Percentiles rank a stretch among this genome's conserved stretches.
phyloP scores from a whole-genome alignment of 345 rosid species.

The Laguncularia racemosa region DNA sequence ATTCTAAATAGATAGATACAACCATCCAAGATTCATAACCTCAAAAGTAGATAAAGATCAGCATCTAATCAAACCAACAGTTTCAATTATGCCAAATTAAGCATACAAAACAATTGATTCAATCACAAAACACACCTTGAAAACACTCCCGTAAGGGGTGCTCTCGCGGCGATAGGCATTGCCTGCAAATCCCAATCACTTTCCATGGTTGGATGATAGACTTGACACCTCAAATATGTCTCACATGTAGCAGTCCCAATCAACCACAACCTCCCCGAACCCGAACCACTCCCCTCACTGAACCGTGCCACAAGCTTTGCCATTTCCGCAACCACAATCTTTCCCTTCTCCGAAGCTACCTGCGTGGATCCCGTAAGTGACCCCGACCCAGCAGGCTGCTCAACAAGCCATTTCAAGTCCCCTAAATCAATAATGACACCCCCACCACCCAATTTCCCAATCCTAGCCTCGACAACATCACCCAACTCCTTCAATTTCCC shows the following conservation, averaged over 20 bases:
- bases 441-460: conserved; percentile 32
- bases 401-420: conserved; percentile 90
- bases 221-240: conserved; percentile 87
- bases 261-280: conserved; percentile 49
- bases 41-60: conserved; percentile 9
- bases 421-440: conserved; percentile 82
- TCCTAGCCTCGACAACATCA: conserved; percentile 38
- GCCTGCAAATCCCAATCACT: conserved; percentile 95
- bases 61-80: conserved; percentile 9
- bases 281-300: conserved; percentile 18
- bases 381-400: conserved; percentile 28
- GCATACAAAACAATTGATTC: background rate
- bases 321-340: conserved; percentile 54
- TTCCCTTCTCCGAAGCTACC: conserved; percentile 21
- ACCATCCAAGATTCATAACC: conserved; percentile 4
- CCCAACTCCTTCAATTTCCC: conserved; percentile 51
- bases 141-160: conserved; percentile 46
- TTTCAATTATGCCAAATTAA: conserved; percentile 1
- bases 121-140: conserved; percentile 38
- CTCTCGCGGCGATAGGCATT: conserved; percentile 67
- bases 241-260: conserved; percentile 96
- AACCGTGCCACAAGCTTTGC: conserved; percentile 45
- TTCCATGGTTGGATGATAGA: conserved; percentile 85
- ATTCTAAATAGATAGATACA: conserved; percentile 2
- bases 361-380: conserved; percentile 4